Evolutionary conservation across 2,329 filamentous ascomycete species (phyloP).

Genomic region (Samsoniella hepiali): DNA sequence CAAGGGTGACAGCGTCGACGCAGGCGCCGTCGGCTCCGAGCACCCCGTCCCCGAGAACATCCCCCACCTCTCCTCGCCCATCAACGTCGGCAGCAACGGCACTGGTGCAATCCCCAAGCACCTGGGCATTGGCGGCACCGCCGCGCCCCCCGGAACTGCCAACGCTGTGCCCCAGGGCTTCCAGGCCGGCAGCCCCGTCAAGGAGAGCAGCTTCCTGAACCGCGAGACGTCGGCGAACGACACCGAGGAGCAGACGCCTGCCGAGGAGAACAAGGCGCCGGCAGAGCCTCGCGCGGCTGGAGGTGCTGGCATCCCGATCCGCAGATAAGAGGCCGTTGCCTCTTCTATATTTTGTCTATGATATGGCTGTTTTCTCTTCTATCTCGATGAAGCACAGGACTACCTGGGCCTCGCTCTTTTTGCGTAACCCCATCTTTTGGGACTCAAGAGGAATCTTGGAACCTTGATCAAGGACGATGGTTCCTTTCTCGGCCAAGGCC

Average conservation of each 20-base stretch:
- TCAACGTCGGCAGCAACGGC: conserved; percentile 37
- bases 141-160: conserved; percentile 29
- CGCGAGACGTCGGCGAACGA: conserved; percentile 68
- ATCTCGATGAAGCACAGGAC: neutral
- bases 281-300: conserved; percentile 10
- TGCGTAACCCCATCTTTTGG: neutral
- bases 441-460: neutral
- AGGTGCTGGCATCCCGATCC: conserved; percentile 53
- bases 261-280: neutral
- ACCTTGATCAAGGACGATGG: conserved; percentile 4
- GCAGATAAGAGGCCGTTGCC: conserved; percentile 44
- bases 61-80: conserved; percentile 75
- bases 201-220: conserved; percentile 85
- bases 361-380: neutral
- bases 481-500: neutral
- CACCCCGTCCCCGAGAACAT: conserved; percentile 95
- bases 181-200: conserved; percentile 75
- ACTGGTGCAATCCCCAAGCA: conserved; percentile 25
- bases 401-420: neutral
- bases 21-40: conserved; percentile 89
- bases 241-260: conserved; percentile 17
- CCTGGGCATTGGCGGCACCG: conserved; percentile 35
- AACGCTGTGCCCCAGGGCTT: conserved; percentile 31
- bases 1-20: conserved; percentile 90
- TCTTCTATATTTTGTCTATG: neutral